phyloP scores from a whole-genome alignment of 1,284 basidiomycete species.

The Papiliotrema terrestris region DNA sequence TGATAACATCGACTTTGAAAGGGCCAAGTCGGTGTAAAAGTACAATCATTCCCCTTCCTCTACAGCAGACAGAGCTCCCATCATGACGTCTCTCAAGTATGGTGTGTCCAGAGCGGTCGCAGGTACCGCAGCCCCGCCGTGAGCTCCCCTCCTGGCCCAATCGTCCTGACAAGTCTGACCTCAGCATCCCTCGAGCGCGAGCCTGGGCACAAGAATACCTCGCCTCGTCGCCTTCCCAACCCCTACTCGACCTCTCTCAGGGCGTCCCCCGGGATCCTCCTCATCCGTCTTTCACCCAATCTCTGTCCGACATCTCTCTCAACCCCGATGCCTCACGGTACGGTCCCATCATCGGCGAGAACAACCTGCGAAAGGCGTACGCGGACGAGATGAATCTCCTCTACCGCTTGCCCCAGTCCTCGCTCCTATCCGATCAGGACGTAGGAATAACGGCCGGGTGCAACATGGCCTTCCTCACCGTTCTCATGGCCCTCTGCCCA shows the following conservation, averaged over 20 bases:
- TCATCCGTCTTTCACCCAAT: constrained; percentile 55
- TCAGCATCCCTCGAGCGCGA: constrained; percentile 4
- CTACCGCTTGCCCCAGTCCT: constrained; percentile 55
- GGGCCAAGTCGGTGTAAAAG: no score
- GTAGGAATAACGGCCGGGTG: constrained; percentile 51
- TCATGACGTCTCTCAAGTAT: neutral
- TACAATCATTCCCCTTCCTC: no score
- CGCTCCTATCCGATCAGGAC: constrained; percentile 54
- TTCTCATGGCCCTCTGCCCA: constrained; percentile 58
- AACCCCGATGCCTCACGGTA: constrained; percentile 59
- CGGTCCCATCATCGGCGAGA: constrained; percentile 64
- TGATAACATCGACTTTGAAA: no score
- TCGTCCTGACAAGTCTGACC: neutral
- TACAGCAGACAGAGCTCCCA: no score
- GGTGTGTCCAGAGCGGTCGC: neutral
- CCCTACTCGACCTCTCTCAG: constrained; percentile 5
- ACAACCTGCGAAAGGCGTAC: constrained; percentile 57
- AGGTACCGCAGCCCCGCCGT: constrained; percentile 1
- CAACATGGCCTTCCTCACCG: constrained; percentile 49
- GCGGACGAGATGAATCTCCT: constrained; percentile 62
- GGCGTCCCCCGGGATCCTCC: constrained; percentile 65
- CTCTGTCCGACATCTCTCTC: constrained; percentile 54
- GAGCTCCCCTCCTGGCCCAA: neutral
- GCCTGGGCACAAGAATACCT: constrained; percentile 2
- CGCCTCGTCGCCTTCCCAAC: neutral